Conservation (phyloP, 176 grass and related monocot species). For the Rhipidocladum racemiflorum region DNA sequence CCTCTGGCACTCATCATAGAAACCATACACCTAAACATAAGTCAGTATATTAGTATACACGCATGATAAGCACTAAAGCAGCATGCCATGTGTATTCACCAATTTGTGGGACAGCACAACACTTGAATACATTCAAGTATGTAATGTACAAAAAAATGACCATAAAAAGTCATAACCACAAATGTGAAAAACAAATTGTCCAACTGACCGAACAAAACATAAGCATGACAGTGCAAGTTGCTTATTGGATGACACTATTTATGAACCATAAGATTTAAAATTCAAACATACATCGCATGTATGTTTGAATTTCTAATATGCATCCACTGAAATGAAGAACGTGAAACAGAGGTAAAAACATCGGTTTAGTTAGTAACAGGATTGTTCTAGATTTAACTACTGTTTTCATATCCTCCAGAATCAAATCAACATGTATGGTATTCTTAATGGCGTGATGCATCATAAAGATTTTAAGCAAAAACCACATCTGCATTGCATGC, state of each 20-base stretch:
- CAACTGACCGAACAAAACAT: background rate
- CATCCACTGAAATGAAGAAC: background rate
- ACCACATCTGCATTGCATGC: background rate
- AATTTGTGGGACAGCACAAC: background rate
- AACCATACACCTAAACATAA: conserved; percentile 83
- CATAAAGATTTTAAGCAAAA: background rate
- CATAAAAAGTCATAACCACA: background rate
- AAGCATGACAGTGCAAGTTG: background rate
- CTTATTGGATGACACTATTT: background rate
- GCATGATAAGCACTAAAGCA: background rate
- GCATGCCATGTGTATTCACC: background rate
- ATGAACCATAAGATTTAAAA: background rate
- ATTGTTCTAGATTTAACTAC: background rate
- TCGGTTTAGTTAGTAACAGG: background rate
- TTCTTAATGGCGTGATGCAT: background rate
- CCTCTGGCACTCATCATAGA: conserved; percentile 99
- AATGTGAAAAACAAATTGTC: background rate
- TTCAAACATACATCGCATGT: background rate
- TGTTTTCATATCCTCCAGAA: background rate
- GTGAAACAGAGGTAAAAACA: background rate
- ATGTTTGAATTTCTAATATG: background rate
- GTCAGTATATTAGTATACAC: conserved; percentile 1
- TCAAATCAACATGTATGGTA: background rate
- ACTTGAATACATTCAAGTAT: background rate
- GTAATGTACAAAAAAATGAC: background rate